Percentiles rank a stretch among this genome's conserved stretches.
These are phyloP conservation scores for Erodium texanum DNA, from an alignment of 441 rosid species.

Conservation along the genomic window DNA sequence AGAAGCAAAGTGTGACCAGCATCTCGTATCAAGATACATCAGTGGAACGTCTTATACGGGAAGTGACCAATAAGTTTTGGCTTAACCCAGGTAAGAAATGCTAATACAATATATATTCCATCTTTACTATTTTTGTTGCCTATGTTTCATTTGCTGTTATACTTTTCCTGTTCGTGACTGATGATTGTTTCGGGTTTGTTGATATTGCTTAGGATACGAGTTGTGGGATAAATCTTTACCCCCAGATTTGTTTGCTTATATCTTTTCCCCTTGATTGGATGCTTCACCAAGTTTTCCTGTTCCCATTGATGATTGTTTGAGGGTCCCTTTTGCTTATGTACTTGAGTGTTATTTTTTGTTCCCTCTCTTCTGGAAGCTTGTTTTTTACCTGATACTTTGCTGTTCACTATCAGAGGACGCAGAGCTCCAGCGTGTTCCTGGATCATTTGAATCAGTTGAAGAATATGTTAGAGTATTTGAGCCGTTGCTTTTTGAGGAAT, in stretches of 20 bases:
- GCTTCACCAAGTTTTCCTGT: no score
- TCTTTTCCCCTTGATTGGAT: no score
- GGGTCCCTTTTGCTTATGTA: no score
- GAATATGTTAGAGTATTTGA: constrained; percentile 92
- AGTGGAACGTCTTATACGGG: constrained; percentile 94
- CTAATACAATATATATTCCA: constrained; percentile 3
- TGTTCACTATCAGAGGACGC: constrained; percentile 56
- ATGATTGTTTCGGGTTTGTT: not conserved
- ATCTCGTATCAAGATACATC: constrained; percentile 80
- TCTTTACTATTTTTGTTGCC: constrained; percentile 15
- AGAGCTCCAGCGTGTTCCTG: constrained; percentile 87
- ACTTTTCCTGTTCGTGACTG: constrained; percentile 20
- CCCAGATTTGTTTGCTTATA: no score
- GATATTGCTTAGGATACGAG: constrained; percentile 9
- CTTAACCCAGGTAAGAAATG: constrained; percentile 70
- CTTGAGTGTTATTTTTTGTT: not conserved
- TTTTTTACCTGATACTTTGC: not conserved
- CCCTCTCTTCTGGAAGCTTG: not conserved
- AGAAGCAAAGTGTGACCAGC: constrained; percentile 40
- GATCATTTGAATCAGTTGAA: constrained; percentile 78
- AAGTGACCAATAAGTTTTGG: constrained; percentile 94
- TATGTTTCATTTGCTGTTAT: no score
- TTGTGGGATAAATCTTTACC: no score
- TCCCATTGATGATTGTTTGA: no score
- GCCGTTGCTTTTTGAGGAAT: constrained; percentile 96